These are phyloP conservation scores for Chlorella sp. DNA, from an alignment of 139 green algal genomes.

Conservation along the genomic window DNA sequence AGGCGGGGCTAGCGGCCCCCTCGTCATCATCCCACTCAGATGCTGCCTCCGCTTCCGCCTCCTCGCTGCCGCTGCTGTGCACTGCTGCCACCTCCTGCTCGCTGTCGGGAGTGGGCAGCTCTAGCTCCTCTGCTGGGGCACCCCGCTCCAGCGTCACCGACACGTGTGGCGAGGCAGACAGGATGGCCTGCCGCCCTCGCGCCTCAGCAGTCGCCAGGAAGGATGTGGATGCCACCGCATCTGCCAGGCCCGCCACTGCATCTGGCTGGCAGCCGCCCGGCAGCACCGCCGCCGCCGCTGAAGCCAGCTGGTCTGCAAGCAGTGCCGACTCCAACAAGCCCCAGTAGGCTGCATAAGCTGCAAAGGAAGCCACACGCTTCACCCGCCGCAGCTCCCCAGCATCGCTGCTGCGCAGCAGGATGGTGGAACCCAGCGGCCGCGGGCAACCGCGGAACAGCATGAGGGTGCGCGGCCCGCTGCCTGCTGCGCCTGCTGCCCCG, in stretches of 20 bases:
- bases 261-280: not conserved
- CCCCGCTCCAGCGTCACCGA: constrained; percentile 12
- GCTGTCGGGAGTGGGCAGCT: not conserved
- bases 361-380: constrained; percentile 63
- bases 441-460: constrained; percentile 86
- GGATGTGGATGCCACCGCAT: constrained; percentile 21
- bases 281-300: constrained; percentile 25
- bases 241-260: constrained; percentile 21
- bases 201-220: constrained; percentile 11
- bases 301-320: constrained; percentile 66
- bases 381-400: constrained; percentile 56
- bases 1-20: not conserved
- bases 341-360: constrained; percentile 75
- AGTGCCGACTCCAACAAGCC: constrained; percentile 69
- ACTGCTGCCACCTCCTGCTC: not conserved
- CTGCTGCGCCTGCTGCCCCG: not conserved
- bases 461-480: constrained; percentile 38
- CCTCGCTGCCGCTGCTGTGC: not conserved
- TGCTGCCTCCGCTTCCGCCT: not conserved
- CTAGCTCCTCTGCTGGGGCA: not conserved
- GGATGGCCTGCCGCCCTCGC: constrained; percentile 22
- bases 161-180: constrained; percentile 57
- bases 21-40: not conserved
- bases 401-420: constrained; percentile 68
- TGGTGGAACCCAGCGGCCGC: constrained; percentile 72